Evolutionary conservation across 345 rosid genomes (phyloP), one percentile per base, ranked within the genome.

Genomic region (Pugionium dolabratum): DNA sequence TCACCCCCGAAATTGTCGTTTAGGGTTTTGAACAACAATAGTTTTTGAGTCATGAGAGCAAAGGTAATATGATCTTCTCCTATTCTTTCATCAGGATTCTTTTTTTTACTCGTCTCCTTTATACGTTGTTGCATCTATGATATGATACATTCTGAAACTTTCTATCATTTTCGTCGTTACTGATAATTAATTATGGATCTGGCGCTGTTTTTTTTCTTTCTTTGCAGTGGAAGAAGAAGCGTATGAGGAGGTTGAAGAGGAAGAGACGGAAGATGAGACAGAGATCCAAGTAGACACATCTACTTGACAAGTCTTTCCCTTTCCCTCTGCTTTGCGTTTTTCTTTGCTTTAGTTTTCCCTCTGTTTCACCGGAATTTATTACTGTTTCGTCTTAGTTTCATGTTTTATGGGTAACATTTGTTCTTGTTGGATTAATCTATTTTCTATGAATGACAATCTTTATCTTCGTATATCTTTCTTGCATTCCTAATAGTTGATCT

Each of bases 171-270:
- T 31, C 1, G 41, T 31, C 1, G 3, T 25, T 0, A 42, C 27
- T 9, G 53, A 9, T 27, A n/a, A 4, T 2, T 2, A n/a, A 45
- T 45, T 45, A 49, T 67, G 42, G 49, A 67, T 67, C 64, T 56
- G 63, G 25, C 52, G 7, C 29, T 60, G 8, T 7, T 33, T 51
- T 32, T 6, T 4, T 39, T 31, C 0, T 1, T 10, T 4, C 42
- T n/a, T 56, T 4, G 36, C 64, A 74, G 82, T 79, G 82, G 82
- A 79, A 79, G 80, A 79, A 79, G 75, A 79, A 79, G 80, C 75
- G 82, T 37, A 79, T 79, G 82, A 76, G 82, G 75, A 76, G 82
- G 18, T 72, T 79, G 79, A 79, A 79, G 78, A 79, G 82, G 78
- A 79, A 79, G 73, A 78, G 82, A 69, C 32, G 82, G 76, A 79